Conservation (phyloP, 2,329 filamentous ascomycete genomes). For the Sporothrix variecibatus region DNA sequence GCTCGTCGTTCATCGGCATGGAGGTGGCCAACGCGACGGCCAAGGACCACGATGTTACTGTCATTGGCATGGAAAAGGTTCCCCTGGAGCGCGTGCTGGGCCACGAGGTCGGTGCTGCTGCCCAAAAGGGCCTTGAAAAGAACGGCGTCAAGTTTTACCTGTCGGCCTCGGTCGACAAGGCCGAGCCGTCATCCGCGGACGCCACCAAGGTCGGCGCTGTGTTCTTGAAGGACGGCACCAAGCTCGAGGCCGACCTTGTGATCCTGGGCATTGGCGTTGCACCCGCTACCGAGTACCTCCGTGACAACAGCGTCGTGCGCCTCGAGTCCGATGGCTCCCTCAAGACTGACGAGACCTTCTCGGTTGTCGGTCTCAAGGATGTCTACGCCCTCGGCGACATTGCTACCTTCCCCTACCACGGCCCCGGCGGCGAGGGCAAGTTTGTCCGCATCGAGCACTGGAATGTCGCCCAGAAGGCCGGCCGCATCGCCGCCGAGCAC, state of each 20-base stretch:
- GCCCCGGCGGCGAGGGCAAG: constrained; percentile 75
- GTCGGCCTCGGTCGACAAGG: constrained; percentile 78
- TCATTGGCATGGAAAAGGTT: constrained; percentile 84
- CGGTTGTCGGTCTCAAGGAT: constrained; percentile 72
- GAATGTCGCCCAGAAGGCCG: constrained; percentile 95
- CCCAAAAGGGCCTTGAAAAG: constrained; percentile 77
- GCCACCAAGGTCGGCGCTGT: constrained; percentile 76
- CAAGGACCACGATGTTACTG: constrained; percentile 78
- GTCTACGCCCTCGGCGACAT: constrained; percentile 96
- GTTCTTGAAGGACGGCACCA: constrained; percentile 80
- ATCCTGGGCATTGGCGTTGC: constrained; percentile 87
- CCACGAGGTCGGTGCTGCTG: constrained; percentile 73
- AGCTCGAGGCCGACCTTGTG: constrained; percentile 82
- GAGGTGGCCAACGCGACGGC: constrained; percentile 85
- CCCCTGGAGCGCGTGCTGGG: constrained; percentile 89
- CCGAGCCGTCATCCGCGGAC: constrained; percentile 68
- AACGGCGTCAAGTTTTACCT: constrained; percentile 89
- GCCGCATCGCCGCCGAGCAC: constrained; percentile 74
- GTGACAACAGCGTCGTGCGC: constrained; percentile 66
- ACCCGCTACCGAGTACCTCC: constrained; percentile 81
- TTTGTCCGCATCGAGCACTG: constrained; percentile 91
- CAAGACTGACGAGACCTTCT: constrained; percentile 76
- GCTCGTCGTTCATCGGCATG: constrained; percentile 97
- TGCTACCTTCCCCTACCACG: constrained; percentile 89
- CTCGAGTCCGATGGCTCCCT: constrained; percentile 86